Conservation (phyloP, 768 basidiomycete species). For the Termitomyces sp. region DNA sequence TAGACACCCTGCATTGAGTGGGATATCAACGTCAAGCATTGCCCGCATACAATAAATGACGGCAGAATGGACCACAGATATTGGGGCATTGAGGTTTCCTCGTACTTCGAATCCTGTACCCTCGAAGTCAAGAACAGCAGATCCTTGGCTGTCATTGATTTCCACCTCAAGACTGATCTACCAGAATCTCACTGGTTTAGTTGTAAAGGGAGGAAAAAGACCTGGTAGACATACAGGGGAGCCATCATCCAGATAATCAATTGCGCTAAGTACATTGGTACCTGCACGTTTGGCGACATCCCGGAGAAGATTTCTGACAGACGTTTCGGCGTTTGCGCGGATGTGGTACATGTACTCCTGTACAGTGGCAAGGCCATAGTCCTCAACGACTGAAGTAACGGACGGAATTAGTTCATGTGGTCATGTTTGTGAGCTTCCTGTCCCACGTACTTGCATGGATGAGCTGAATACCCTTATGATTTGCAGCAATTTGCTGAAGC, state of each 20-base stretch:
- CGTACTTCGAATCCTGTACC: constrained; percentile 82
- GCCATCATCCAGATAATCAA: constrained; percentile 87
- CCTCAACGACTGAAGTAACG: constrained; percentile 59
- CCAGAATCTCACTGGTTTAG: background rate
- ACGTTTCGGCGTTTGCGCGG: constrained; percentile 79
- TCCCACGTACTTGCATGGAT: constrained; percentile 63
- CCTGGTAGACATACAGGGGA: constrained; percentile 59
- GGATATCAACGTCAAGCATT: constrained; percentile 84
- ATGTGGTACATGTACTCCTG: constrained; percentile 95
- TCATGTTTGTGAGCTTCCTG: background rate
- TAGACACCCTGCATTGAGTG: constrained; percentile 90
- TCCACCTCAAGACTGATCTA: constrained; percentile 73
- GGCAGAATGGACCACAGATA: constrained; percentile 82
- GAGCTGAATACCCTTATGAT: constrained; percentile 85
- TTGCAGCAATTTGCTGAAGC: constrained; percentile 84
- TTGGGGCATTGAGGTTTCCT: constrained; percentile 80
- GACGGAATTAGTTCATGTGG: constrained; percentile 2
- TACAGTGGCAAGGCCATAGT: constrained; percentile 81
- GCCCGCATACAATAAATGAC: constrained; percentile 87
- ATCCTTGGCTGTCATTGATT: constrained; percentile 69
- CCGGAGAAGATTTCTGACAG: constrained; percentile 76
- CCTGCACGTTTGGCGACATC: constrained; percentile 69
- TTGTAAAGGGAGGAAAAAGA: background rate
- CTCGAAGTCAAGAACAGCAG: constrained; percentile 79
- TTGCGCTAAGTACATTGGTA: constrained; percentile 54